phyloP scores from a whole-genome alignment of 2,329 filamentous ascomycete species.

The Geosmithia flava region DNA sequence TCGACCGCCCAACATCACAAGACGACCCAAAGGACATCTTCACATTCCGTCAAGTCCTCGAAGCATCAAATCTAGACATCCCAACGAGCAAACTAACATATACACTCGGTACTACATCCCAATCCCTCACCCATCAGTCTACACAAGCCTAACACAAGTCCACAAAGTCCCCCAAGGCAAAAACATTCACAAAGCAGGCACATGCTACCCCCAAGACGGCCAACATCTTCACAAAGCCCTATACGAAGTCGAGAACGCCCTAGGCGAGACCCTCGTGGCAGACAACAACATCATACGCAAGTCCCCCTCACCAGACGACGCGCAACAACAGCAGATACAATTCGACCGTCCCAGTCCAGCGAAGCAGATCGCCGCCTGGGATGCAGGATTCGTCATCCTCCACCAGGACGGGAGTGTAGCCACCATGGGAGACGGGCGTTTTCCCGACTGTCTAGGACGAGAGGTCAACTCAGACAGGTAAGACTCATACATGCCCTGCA shows the following conservation, averaged over 20 bases:
- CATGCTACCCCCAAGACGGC: conserved; percentile 3
- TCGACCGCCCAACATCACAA: conserved; percentile 10
- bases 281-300: neutral
- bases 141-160: neutral
- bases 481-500: no score
- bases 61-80: conserved; percentile 18
- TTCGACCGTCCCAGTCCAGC: conserved; percentile 6
- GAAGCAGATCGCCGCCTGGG: conserved; percentile 31
- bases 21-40: conserved; percentile 31
- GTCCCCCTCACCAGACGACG: neutral
- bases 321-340: neutral
- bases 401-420: conserved; percentile 29
- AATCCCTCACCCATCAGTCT: neutral
- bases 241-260: conserved; percentile 6
- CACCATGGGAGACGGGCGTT: conserved; percentile 47
- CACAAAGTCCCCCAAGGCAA: conserved; percentile 4
- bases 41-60: conserved; percentile 29
- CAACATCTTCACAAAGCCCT: conserved; percentile 2
- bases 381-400: conserved; percentile 35
- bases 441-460: conserved; percentile 42
- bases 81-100: conserved; percentile 25
- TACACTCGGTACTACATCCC: conserved; percentile 30
- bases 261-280: conserved; percentile 6
- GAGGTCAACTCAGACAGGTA: conserved; percentile 24
- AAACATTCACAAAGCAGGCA: conserved; percentile 9